Conservation (phyloP, 2,329 filamentous ascomycete genomes). For the Verticillium dahliae region DNA sequence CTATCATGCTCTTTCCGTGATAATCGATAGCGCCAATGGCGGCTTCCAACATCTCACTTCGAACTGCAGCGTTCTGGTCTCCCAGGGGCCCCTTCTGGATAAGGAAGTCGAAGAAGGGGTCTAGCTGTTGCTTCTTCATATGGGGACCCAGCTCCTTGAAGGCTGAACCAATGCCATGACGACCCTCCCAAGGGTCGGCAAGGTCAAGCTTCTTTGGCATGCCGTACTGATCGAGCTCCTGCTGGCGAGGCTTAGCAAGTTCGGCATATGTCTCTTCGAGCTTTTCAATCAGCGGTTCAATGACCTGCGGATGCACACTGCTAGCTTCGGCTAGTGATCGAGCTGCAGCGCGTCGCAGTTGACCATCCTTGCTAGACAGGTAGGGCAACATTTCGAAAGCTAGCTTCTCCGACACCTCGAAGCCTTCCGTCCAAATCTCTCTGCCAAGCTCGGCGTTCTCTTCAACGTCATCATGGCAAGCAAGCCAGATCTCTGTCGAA, state of each 20-base stretch:
- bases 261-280: constrained; percentile 69
- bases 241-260: constrained; percentile 73
- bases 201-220: constrained; percentile 88
- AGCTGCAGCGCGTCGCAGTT: constrained; percentile 78
- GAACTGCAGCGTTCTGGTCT: constrained; percentile 69
- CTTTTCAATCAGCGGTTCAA: constrained; percentile 55
- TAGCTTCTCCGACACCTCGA: constrained; percentile 60
- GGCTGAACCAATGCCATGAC: constrained; percentile 82
- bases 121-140: constrained; percentile 63
- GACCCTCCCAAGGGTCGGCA: constrained; percentile 82
- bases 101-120: constrained; percentile 76
- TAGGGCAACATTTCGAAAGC: constrained; percentile 68
- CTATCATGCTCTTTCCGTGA: constrained; percentile 76
- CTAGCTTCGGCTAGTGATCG: constrained; percentile 73
- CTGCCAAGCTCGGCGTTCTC: constrained; percentile 79
- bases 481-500: constrained; percentile 88
- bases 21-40: constrained; percentile 74
- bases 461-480: constrained; percentile 81
- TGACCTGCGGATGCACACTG: constrained; percentile 49
- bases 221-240: constrained; percentile 85
- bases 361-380: constrained; percentile 70
- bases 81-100: constrained; percentile 83
- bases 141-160: constrained; percentile 74
- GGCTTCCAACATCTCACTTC: constrained; percentile 87
- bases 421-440: constrained; percentile 90